Conservation (phyloP, 2,329 filamentous ascomycete genomes). For the Hirsutella rhossiliensis region DNA sequence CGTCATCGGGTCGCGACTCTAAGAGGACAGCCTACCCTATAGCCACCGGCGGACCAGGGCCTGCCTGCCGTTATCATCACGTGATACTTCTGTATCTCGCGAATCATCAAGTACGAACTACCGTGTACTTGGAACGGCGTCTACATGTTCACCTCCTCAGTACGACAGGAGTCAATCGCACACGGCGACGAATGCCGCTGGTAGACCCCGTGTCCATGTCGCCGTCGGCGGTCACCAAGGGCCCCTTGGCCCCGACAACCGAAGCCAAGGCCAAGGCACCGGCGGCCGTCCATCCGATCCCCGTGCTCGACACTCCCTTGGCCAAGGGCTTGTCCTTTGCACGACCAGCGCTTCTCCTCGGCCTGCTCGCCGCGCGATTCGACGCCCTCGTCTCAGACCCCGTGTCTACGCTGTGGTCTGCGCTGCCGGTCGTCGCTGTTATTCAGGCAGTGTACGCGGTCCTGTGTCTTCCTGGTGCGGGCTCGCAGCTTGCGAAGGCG, state of each 20-base stretch:
- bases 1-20: too few relatives aligned
- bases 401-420: constrained; percentile 45
- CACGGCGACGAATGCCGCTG: constrained; percentile 12
- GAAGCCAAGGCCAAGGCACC: constrained; percentile 15
- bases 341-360: constrained; percentile 57
- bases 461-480: constrained; percentile 50
- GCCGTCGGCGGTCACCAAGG: constrained; percentile 17
- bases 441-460: constrained; percentile 54
- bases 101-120: too few relatives aligned
- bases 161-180: not conserved
- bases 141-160: not conserved
- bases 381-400: constrained; percentile 57
- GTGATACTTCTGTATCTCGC: too few relatives aligned
- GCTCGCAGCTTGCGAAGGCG: constrained; percentile 27
- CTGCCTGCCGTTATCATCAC: too few relatives aligned
- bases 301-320: constrained; percentile 21
- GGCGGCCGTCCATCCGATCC: constrained; percentile 21
- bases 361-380: constrained; percentile 53
- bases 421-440: constrained; percentile 49
- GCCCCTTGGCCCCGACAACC: constrained; percentile 13
- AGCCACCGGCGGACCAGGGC: too few relatives aligned
- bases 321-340: constrained; percentile 46
- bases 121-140: too few relatives aligned
- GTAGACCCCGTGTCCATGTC: constrained; percentile 27
- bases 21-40: too few relatives aligned